A percentile compares a stretch with the other conserved stretches of the same genome.
Conservation (phyloP, 2,329 filamentous ascomycete species). For the Paecilomyces formosus region DNA sequence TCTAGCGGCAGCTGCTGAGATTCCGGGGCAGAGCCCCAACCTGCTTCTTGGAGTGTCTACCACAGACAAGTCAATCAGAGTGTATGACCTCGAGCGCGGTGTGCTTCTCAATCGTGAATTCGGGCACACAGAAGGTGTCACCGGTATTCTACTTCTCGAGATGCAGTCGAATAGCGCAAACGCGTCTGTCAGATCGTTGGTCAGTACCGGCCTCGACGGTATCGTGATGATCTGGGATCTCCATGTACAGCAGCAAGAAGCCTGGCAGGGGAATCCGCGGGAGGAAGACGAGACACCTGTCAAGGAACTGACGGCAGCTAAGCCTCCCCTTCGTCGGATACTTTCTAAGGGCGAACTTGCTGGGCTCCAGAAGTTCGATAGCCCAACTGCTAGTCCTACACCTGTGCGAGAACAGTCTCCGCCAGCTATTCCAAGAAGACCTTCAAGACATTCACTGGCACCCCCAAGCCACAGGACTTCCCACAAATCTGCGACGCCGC, state of each 20-base stretch:
- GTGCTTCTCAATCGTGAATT: slow-evolving; percentile 79
- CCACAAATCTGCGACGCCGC: slow-evolving; percentile 22
- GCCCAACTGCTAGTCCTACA: slow-evolving; percentile 34
- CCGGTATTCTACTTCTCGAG: slow-evolving; percentile 68
- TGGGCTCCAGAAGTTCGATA: slow-evolving; percentile 57
- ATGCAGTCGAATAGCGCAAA: slow-evolving; percentile 18
- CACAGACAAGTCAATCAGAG: slow-evolving; percentile 87
- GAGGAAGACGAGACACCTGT: slow-evolving; percentile 32
- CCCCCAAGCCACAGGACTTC: slow-evolving; percentile 23
- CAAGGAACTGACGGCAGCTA: slow-evolving; percentile 47
- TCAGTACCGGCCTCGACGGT: slow-evolving; percentile 72
- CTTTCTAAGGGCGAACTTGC: slow-evolving; percentile 81
- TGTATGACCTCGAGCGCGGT: slow-evolving; percentile 77
- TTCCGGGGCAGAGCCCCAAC: slow-evolving; percentile 50
- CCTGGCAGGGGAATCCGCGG: slow-evolving; percentile 14
- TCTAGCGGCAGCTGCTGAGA: slow-evolving; percentile 52
- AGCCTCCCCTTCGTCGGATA: slow-evolving; percentile 74
- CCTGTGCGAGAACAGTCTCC: slow-evolving; percentile 40
- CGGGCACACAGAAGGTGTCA: slow-evolving; percentile 92
- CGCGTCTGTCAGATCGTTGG: slow-evolving; percentile 46
- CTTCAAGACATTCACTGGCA: slow-evolving; percentile 46
- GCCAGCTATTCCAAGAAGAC: slow-evolving; percentile 47
- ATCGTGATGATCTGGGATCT: slow-evolving; percentile 72
- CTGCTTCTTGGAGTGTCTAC: slow-evolving; percentile 83
- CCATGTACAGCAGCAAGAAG: slow-evolving; percentile 26